These are phyloP conservation scores for Tolypocladium capitatum DNA, from an alignment of 2,329 filamentous ascomycete genomes.

Conservation along the genomic window DNA sequence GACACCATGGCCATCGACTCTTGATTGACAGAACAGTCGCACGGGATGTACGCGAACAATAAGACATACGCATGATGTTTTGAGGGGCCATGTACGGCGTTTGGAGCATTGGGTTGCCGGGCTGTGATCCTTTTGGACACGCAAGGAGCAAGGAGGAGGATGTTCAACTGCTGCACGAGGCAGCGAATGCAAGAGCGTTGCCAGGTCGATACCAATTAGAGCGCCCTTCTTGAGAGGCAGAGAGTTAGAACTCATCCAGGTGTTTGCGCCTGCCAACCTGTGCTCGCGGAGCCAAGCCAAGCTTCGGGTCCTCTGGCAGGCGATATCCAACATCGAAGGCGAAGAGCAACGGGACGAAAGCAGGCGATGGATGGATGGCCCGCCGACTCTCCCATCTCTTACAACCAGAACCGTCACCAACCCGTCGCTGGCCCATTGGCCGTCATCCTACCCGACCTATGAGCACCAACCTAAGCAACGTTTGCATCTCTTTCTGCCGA, in stretches of 20 bases:
- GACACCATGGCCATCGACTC: constrained; percentile 77
- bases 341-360: neutral
- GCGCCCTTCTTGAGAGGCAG: neutral
- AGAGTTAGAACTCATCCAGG: neutral
- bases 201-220: neutral
- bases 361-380: neutral
- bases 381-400: neutral
- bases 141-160: neutral
- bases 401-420: neutral
- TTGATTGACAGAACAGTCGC: constrained; percentile 5
- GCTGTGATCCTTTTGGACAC: neutral
- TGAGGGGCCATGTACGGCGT: constrained; percentile 9
- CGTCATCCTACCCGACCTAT: neutral
- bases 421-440: neutral
- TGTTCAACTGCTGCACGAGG: neutral
- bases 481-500: neutral
- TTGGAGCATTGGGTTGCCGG: constrained; percentile 2
- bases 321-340: neutral
- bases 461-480: neutral
- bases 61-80: constrained; percentile 3
- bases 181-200: neutral
- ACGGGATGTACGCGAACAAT: neutral
- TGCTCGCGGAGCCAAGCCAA: neutral
- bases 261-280: neutral
- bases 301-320: neutral